These are phyloP conservation scores for Claviceps maximensis DNA, from an alignment of 2,329 filamentous ascomycete species.

Conservation along the genomic window DNA sequence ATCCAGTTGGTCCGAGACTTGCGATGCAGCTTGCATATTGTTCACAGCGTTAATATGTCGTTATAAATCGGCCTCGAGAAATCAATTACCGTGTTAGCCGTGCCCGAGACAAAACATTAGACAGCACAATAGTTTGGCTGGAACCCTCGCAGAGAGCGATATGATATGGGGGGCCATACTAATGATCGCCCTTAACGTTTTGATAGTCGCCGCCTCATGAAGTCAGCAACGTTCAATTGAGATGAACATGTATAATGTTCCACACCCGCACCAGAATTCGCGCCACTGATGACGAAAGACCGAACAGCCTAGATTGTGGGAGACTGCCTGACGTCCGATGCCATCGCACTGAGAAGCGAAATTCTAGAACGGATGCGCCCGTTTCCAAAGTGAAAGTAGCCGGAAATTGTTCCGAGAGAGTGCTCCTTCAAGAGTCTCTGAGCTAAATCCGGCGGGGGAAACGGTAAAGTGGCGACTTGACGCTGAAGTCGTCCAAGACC, in stretches of 20 bases:
- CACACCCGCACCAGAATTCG: conserved; percentile 17
- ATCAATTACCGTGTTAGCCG: background rate
- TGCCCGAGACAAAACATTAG: background rate
- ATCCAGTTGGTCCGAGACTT: conserved; percentile 87
- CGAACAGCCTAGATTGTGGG: conserved; percentile 64
- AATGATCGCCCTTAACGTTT: conserved; percentile 68
- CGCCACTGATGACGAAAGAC: conserved; percentile 49
- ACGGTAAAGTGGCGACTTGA: too few relatives aligned
- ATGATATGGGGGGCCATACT: conserved; percentile 30
- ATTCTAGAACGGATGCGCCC: background rate
- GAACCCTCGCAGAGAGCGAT: background rate
- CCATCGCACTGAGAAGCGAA: background rate
- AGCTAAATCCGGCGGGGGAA: too few relatives aligned
- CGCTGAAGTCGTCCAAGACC: background rate
- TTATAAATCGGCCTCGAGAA: conserved; percentile 68
- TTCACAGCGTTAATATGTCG: conserved; percentile 86
- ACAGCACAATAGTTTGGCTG: background rate
- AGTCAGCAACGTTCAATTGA: background rate
- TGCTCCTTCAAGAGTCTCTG: too few relatives aligned
- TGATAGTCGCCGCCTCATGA: conserved; percentile 66
- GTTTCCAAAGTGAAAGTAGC: background rate
- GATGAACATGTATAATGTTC: background rate
- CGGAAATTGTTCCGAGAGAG: background rate
- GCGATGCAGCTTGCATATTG: conserved; percentile 76
- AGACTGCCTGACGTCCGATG: conserved; percentile 36